Base-by-base conservation (phyloP, 228 moss, liverwort and hornwort species). In the Sphagnum magellanicum region DNA sequence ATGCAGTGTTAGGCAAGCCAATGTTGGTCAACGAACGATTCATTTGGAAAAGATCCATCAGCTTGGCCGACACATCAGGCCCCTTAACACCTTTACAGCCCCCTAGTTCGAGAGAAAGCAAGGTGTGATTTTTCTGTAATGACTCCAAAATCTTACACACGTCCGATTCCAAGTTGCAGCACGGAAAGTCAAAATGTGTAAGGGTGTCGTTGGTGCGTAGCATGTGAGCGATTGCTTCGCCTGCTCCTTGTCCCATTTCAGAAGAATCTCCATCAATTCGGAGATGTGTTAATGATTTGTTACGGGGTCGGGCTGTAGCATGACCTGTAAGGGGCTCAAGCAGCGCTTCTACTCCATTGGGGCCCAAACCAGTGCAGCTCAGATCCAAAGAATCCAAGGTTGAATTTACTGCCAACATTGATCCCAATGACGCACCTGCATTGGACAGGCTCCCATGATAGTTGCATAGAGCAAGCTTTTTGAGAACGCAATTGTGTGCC, bases 361-460 rank as follows among this genome's bases (percentile, higher is more conserved):
- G 14, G 11, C 0, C 12, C 32, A 32, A 32, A 32, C 3, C 32
- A 3, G 32, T 2, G 6, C 2, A 6, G 0, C 13, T 0, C 16
- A 59, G 6, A 2, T 0, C 4, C 14, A 59, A 16, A 16, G 59
- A 7, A 0, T 14, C 6, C 13, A 59, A 16, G 6, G 59, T 14
- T 59, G 59, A 59, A 59, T 59, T 59, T 13, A 13, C 14, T 13
- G 59, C 59, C 59, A 59, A 59, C 59, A 59, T 59, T 16, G 12
- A 14, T 16, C 6, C 59, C 13, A 14, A 59, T 59, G 59, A 59
- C 14, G 14, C 16, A 13, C 14, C 59, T 59, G 14, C 59, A 13
- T 5, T 59, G 16, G 59, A 32, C 12, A 0, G 4, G 4, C 11
- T 13, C 59, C 1, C 6, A n/a, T n/a, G n/a, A n/a, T n/a, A n/a